Conservation (phyloP, 2,329 filamentous ascomycete genomes). For the Pseudocercospora fijiensis region DNA sequence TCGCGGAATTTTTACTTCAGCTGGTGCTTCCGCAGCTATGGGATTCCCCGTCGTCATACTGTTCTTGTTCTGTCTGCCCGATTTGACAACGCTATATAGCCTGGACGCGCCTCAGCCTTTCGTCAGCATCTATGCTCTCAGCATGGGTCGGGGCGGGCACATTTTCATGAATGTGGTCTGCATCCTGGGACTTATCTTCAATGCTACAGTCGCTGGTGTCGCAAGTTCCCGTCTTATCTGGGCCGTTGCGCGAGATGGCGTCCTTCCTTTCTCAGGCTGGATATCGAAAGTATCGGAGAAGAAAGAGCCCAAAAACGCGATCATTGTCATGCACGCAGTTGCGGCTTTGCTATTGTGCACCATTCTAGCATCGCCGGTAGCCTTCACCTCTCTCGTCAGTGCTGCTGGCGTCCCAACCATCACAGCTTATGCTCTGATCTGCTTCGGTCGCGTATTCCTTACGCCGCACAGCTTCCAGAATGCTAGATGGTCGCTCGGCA, state of each 20-base stretch:
- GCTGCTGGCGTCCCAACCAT: slow-evolving; percentile 44
- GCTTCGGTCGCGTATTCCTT: slow-evolving; percentile 41
- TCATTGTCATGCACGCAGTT: slow-evolving; percentile 58
- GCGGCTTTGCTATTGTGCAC: slow-evolving; percentile 58
- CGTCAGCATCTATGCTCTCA: slow-evolving; percentile 57
- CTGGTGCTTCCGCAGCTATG: slow-evolving; percentile 56
- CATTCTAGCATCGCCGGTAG: slow-evolving; percentile 54
- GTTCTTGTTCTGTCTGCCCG: slow-evolving; percentile 60
- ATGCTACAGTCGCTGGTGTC: slow-evolving; percentile 60
- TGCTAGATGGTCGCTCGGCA: slow-evolving; percentile 40
- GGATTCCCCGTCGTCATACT: slow-evolving; percentile 58
- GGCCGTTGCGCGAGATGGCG: slow-evolving; percentile 61
- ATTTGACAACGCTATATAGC: slow-evolving; percentile 53
- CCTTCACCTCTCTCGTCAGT: slow-evolving; percentile 42
- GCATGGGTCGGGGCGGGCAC: slow-evolving; percentile 57
- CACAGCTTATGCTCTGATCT: slow-evolving; percentile 40
- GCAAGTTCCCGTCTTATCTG: slow-evolving; percentile 63
- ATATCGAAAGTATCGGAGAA: slow-evolving; percentile 54
- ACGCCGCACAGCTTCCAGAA: slow-evolving; percentile 41
- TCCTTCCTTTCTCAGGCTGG: slow-evolving; percentile 60
- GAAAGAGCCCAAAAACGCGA: slow-evolving; percentile 60
- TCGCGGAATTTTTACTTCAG: slow-evolving; percentile 61
- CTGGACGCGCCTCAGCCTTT: slow-evolving; percentile 59
- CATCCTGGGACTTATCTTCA: slow-evolving; percentile 51
- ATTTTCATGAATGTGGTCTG: slow-evolving; percentile 63